Conservation (phyloP, 2,329 filamentous ascomycete genomes). For the Pseudogymnoascus sp. region DNA sequence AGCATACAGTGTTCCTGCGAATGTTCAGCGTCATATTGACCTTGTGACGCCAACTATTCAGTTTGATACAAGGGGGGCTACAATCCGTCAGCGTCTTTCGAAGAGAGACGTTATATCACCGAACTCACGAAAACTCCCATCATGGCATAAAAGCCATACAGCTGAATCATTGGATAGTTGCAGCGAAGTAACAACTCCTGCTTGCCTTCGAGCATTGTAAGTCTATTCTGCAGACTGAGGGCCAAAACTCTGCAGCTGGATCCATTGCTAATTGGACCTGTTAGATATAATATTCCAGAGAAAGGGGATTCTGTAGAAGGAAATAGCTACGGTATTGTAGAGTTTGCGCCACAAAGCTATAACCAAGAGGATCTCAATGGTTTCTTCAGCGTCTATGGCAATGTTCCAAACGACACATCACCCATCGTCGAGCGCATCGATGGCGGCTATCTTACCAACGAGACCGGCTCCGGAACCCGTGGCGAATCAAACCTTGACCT, state of each 20-base stretch:
- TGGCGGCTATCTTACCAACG: conserved; percentile 18
- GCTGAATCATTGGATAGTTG: conserved; percentile 33
- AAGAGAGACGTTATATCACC: neutral
- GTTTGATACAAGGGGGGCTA: conserved; percentile 22
- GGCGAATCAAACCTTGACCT: conserved; percentile 33
- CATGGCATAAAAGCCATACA: neutral
- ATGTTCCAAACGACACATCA: conserved; percentile 36
- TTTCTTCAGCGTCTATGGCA: conserved; percentile 30
- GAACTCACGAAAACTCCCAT: neutral
- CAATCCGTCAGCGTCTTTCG: neutral
- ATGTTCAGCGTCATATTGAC: conserved; percentile 27
- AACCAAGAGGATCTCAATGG: conserved; percentile 42
- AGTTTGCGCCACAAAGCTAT: conserved; percentile 48
- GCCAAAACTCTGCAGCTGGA: neutral
- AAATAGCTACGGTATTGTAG: conserved; percentile 48
- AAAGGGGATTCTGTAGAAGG: conserved; percentile 29
- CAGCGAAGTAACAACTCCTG: conserved; percentile 48
- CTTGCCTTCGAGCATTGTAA: conserved; percentile 49
- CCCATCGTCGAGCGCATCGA: conserved; percentile 22
- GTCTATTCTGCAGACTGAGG: conserved; percentile 12
- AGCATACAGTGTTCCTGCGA: conserved; percentile 24
- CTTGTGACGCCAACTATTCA: conserved; percentile 29
- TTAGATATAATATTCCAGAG: conserved; percentile 27
- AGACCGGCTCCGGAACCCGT: conserved; percentile 28
- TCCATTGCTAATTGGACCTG: neutral